Evolutionary conservation across 2,329 filamentous ascomycete species (phyloP), one percentile per base, ranked within the genome.

Genomic region (Ascosphaera acerosa): DNA sequence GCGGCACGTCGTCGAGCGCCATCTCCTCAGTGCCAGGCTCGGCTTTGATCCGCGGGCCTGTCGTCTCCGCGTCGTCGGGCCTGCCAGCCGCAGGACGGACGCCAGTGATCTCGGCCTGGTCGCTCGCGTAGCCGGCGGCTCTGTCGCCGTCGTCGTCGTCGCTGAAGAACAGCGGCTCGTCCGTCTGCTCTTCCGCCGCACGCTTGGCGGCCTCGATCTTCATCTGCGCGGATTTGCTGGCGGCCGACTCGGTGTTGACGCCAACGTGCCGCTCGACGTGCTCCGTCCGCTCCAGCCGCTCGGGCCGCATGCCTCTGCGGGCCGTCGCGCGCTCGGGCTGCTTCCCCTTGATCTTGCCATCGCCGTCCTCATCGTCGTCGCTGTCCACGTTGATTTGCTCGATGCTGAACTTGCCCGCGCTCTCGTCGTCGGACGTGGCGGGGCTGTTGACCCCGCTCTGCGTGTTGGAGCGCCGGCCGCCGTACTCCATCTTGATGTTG

Each of bases 321-420:
- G 32, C 17, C 28, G 32, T 31, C 29, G 34, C 35, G 7, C 27
- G 39, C n/a, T 27, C 41, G 6, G 46, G 41, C 31, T 39, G 38
- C 37, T 52, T 52, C 10, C 50, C 50, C 37, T 53, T 52, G 39
- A 36, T 39, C 31, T 34, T 41, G 12, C 36, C 38, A 14, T 37
- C 38, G 18, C 33, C 37, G 19, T 33, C 33, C 19, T 41, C 43
- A 29, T 59, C 55, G 18, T 64, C 62, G 34, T 66, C 59, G 30
- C 59, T 64, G 9, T 62, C 56, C 9, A 69, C 43, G 37, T 59
- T 59, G 37, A 68, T 61, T n/a, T 56, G 46, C 38, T 71, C 66
- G 33, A 72, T 64, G 37, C 65, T 59, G 32, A 59, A 50, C 32
- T 59, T 53, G 25, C 54, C 51, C 15, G 50, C 55, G 15, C 51